Evolutionary conservation across 176 grass and related monocot species (phyloP).

Genomic region (Luzula sylvatica): DNA sequence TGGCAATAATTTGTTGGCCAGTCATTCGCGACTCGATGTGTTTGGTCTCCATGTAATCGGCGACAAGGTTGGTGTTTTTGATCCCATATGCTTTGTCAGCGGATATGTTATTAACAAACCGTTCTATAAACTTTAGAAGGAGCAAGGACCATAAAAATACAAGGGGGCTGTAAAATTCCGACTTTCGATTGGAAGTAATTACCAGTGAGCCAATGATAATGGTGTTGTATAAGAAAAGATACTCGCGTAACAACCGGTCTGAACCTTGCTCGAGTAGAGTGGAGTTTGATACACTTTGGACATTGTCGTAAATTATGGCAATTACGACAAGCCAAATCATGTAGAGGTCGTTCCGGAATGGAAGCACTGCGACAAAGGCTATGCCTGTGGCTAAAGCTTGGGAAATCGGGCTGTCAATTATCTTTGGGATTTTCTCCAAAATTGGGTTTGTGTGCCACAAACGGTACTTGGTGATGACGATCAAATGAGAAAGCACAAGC

Average conservation of each 20-base stretch:
- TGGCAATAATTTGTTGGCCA: not conserved
- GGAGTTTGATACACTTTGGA: not conserved
- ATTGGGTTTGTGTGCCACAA: not conserved
- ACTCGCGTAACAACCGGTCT: not conserved
- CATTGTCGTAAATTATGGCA: not conserved
- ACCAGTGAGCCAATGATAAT: not conserved
- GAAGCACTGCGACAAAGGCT: too few species aligned
- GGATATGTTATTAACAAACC: slow-evolving; percentile 18
- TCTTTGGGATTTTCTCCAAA: not conserved
- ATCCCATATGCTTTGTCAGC: slow-evolving; percentile 13
- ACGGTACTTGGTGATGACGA: not conserved
- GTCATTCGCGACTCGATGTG: not conserved
- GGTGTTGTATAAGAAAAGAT: not conserved
- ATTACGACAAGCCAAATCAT: not conserved
- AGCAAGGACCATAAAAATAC: slow-evolving; percentile 29
- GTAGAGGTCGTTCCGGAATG: not conserved
- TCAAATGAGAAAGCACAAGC: not conserved
- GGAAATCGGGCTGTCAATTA: not conserved
- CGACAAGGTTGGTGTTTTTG: not conserved
- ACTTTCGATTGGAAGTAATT: not conserved
- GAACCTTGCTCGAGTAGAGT: not conserved
- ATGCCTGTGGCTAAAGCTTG: too few species aligned
- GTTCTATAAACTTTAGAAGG: slow-evolving; percentile 20
- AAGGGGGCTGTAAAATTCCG: slow-evolving; percentile 16
- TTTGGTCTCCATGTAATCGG: not conserved